Evolutionary conservation across 768 basidiomycete species (phyloP).

Genomic region (Boletus reticulatus): DNA sequence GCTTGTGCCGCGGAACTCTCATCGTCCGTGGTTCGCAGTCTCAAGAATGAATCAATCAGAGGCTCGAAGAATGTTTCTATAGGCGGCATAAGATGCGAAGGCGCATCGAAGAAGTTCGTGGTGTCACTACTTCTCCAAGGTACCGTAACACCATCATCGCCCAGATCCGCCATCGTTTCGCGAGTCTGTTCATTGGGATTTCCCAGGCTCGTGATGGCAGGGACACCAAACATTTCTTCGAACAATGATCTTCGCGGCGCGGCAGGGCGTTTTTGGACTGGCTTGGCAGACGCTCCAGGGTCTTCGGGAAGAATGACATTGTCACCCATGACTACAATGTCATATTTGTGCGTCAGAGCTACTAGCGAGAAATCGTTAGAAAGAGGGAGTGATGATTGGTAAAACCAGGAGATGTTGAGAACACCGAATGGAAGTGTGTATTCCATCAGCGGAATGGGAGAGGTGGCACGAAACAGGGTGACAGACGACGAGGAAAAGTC

Average conservation of each 20-base stretch:
- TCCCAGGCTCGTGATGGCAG: slow-evolving; percentile 51
- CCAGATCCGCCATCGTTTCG: slow-evolving; percentile 7
- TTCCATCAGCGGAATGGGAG: slow-evolving; percentile 43
- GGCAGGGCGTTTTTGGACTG: slow-evolving; percentile 30
- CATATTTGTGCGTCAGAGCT: slow-evolving; percentile 67
- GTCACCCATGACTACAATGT: slow-evolving; percentile 69
- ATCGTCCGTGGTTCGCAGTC: slow-evolving; percentile 25
- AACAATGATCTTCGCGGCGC: slow-evolving; percentile 61
- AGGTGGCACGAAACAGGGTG: slow-evolving; percentile 46
- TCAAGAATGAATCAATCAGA: slow-evolving; percentile 50
- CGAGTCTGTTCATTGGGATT: slow-evolving; percentile 19
- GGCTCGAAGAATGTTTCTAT: slow-evolving; percentile 69
- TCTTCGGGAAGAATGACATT: slow-evolving; percentile 40
- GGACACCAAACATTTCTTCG: slow-evolving; percentile 87
- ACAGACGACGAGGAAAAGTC: slow-evolving; percentile 39
- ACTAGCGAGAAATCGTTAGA: slow-evolving; percentile 53
- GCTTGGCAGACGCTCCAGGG: slow-evolving; percentile 42
- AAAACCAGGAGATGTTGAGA: slow-evolving; percentile 44
- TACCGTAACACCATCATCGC: slow-evolving; percentile 12
- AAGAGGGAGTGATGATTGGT: slow-evolving; percentile 32
- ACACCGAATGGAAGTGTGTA: slow-evolving; percentile 62
- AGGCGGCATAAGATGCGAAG: slow-evolving; percentile 77
- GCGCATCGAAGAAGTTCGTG: slow-evolving; percentile 56
- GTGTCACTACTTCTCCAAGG: slow-evolving; percentile 43
- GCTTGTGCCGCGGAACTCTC: slow-evolving; percentile 7